Evolutionary conservation across 2,329 filamentous ascomycete species (phyloP), one percentile per base, ranked within the genome.

Genomic region (Knoxdaviesia proteae): DNA sequence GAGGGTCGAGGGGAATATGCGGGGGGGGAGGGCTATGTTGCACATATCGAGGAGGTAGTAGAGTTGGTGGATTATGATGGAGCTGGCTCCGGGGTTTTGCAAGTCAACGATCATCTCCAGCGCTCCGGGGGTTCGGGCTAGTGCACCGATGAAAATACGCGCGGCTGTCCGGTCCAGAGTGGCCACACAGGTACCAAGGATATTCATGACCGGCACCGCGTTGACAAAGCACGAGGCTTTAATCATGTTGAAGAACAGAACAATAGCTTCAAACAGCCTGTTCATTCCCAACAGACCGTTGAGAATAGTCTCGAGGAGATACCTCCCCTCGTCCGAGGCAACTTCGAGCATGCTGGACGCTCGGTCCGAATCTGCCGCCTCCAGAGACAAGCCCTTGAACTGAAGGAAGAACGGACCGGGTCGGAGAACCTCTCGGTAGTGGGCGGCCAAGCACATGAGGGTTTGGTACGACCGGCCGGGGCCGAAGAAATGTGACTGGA

Each of bases 261-360:
- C 50, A 10, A 60, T 61, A 3, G 67, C 67, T 34, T 67, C 58
- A 8, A 59, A 57, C 32, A 65, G 20, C 36, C 62, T 56, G 44
- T 57, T 60, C 37, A 71, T 65, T 36, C 63, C 58, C 7, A 74
- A 51, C 41, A 74, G 58, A 1, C 67, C 65, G 36, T 57, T 50
- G 30, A 74, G 56, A 3, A 71, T 56, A 40, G 60, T 55, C 46
- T 71, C 61, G 7, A 66, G 56, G 5, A 71, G 11, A 32, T 37
- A 34, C 30, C 39, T 34, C 7, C 47, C 47, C 7, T 43, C 34
- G 7, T 44, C 38, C 5, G 42, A 39, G 3, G 40, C 37, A 33
- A 20, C 20, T 20, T 20, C 20, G 20, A 20, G 20, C 20, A 20
- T 20, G 20, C 20, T 20, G 20, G 20, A 20, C 20, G 20, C 20